Evolutionary conservation across 2,329 filamentous ascomycete genomes (phyloP).

Genomic region (Cordyceps javanica): DNA sequence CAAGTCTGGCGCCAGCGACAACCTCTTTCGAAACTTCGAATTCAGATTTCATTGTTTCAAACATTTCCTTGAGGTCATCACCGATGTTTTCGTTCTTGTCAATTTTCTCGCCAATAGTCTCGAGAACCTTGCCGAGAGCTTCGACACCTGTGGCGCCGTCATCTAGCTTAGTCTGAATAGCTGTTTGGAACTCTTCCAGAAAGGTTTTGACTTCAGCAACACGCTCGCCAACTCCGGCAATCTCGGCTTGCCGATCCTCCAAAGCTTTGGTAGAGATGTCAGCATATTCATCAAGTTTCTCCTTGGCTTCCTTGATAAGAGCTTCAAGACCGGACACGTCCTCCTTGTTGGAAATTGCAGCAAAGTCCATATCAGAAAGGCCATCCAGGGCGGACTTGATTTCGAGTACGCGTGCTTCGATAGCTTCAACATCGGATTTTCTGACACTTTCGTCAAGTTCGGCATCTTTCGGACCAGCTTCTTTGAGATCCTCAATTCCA

Average conservation of each 20-base stretch:
- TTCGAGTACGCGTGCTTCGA: constrained; percentile 77
- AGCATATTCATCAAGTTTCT: constrained; percentile 59
- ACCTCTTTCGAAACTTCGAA: constrained; percentile 81
- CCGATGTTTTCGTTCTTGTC: constrained; percentile 50
- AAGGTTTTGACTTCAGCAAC: constrained; percentile 73
- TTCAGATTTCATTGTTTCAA: constrained; percentile 71
- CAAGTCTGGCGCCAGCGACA: constrained; percentile 75
- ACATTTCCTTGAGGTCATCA: constrained; percentile 64
- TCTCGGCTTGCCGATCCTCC: constrained; percentile 79
- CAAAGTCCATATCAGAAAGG: constrained; percentile 64
- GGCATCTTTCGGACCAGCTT: constrained; percentile 44
- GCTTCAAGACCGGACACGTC: constrained; percentile 61
- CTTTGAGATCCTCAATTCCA: constrained; percentile 68
- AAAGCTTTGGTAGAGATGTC: constrained; percentile 72
- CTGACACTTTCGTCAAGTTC: constrained; percentile 57
- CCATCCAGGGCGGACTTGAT: constrained; percentile 74
- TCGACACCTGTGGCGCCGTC: constrained; percentile 69
- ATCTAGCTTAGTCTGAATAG: constrained; percentile 70
- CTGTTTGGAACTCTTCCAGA: constrained; percentile 70
- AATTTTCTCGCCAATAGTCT: constrained; percentile 58
- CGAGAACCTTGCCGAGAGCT: constrained; percentile 63
- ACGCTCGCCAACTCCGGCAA: constrained; percentile 68
- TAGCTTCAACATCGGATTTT: constrained; percentile 75
- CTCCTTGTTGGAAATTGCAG: constrained; percentile 66
- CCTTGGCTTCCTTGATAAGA: constrained; percentile 65